Base-by-base conservation (phyloP, 164 flowering plant species). In the Nelumbo lutea region DNA sequence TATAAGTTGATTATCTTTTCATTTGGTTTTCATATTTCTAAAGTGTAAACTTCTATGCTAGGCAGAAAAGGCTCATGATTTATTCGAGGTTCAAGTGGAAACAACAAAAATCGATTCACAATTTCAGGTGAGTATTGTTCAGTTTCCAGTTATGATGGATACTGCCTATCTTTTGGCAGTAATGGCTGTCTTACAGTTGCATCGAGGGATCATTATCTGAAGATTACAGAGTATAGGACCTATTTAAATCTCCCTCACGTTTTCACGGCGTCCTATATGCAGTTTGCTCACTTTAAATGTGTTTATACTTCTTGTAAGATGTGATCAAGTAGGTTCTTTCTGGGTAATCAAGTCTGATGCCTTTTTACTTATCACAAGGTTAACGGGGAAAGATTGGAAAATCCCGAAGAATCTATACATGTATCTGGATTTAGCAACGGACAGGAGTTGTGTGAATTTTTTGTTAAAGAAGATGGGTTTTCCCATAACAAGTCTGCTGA, bases 111-210 rank as follows among this genome's bases (percentile, higher is more conserved):
- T 5, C 3, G 4, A 51, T 14, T 15, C 5, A 6, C 61, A 56
- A 67, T 67, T 59, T 42, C 75, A 75, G 74, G 77, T 69, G 57
- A 65, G 61, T 75, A 68, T 65, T 71, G 56, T 70, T 76, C 39
- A 48, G 38, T 70, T 41, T 67, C 51, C 42, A n/a, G 27, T 27
- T 62, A 9, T 43, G 44, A 45, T 6, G 11, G 15, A 1, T 2
- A 11, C 42, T 42, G 6, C 27, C 42, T 39, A 6, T 50, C 11
- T 64, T 52, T 38, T 27, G 27, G 13, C 43, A n/a, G 40, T 43
- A 47, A 4, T 14, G 9, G 53, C 9, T 51, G 55, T 7, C 7
- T 6, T 51, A 6, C 11, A 51, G 2, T 51, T 51, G 10, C 27
- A 27, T 27, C 27, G 27, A 27, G 27, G 27, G 27, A 27, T 27